These are phyloP conservation scores for Eucalyptus marginata DNA, from an alignment of 345 rosid species.

Conservation along the genomic window DNA sequence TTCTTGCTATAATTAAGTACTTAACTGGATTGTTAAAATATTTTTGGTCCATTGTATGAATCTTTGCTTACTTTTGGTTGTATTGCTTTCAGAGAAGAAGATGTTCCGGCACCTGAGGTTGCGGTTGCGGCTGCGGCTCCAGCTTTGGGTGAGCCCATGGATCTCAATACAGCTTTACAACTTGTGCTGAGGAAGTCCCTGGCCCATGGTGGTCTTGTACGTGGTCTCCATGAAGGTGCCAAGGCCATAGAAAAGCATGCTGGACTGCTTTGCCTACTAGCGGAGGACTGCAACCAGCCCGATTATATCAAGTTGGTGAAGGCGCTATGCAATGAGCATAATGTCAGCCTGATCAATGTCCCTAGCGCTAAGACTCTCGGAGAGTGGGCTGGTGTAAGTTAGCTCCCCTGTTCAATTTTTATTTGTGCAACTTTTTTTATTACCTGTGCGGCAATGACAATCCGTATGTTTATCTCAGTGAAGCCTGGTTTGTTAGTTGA, in stretches of 20 bases:
- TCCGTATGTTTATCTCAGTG: not conserved
- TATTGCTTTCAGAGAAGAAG: constrained; percentile 44
- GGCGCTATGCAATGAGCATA: constrained; percentile 73
- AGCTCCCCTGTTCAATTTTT: not conserved
- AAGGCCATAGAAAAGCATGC: constrained; percentile 79
- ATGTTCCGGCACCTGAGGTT: constrained; percentile 30
- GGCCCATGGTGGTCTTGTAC: constrained; percentile 64
- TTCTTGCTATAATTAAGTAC: not conserved
- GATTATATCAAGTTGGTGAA: constrained; percentile 74
- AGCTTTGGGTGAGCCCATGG: constrained; percentile 64
- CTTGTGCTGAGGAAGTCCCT: constrained; percentile 60
- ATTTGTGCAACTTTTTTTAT: not conserved
- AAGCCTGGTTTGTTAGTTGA: not conserved
- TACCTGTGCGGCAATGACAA: not conserved
- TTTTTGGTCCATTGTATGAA: not conserved
- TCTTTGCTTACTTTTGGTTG: not conserved
- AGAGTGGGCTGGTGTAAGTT: constrained; percentile 93
- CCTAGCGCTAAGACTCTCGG: constrained; percentile 86
- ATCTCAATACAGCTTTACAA: constrained; percentile 61
- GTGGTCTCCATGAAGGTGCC: constrained; percentile 72
- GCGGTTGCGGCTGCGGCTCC: not conserved
- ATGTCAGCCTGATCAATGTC: constrained; percentile 46
- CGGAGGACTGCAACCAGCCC: constrained; percentile 86
- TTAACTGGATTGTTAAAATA: not conserved
- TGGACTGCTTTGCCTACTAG: constrained; percentile 65